Evolutionary conservation across 495 filamentous ascomycete genomes (phyloP).

Genomic region (Poronia punctata): DNA sequence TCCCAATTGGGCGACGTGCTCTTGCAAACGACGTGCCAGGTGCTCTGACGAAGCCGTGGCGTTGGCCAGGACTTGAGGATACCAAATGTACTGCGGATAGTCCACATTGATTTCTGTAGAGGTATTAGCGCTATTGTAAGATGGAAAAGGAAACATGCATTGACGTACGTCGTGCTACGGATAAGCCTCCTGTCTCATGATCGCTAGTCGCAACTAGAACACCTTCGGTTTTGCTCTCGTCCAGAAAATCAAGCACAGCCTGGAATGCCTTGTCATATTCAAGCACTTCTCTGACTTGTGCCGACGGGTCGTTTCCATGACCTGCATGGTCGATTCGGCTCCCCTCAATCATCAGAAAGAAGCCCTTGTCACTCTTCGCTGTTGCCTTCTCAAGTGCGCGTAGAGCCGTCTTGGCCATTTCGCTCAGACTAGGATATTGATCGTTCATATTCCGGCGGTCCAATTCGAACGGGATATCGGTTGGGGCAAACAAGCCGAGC

Average conservation of each 20-base stretch:
- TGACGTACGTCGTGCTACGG: conserved; percentile 64
- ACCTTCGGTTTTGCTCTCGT: conserved; percentile 61
- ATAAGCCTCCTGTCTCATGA: conserved; percentile 89
- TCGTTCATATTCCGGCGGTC: conserved; percentile 73
- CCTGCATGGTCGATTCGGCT: conserved; percentile 94
- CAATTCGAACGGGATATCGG: conserved; percentile 86
- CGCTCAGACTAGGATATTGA: conserved; percentile 79
- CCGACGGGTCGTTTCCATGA: conserved; percentile 89
- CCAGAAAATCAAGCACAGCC: conserved; percentile 75
- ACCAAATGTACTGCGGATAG: conserved; percentile 69
- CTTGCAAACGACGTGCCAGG: conserved; percentile 50
- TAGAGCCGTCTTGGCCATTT: conserved; percentile 83
- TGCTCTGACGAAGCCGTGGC: conserved; percentile 73
- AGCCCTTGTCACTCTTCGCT: conserved; percentile 76
- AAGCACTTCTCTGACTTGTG: conserved; percentile 89
- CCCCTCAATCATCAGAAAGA: conserved; percentile 98
- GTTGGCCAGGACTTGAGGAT: conserved; percentile 71
- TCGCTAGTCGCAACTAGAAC: conserved; percentile 86
- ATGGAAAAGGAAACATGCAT: neutral
- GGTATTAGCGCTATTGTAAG: conserved; percentile 10
- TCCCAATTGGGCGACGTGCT: conserved; percentile 39
- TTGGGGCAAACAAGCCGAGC: conserved; percentile 75
- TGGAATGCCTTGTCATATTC: conserved; percentile 85
- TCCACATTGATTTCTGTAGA: conserved; percentile 26
- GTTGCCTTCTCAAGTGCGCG: conserved; percentile 76